These are phyloP conservation scores for Musa troglodytarum DNA, from an alignment of 176 grass and related monocot genomes.

Conservation along the genomic window DNA sequence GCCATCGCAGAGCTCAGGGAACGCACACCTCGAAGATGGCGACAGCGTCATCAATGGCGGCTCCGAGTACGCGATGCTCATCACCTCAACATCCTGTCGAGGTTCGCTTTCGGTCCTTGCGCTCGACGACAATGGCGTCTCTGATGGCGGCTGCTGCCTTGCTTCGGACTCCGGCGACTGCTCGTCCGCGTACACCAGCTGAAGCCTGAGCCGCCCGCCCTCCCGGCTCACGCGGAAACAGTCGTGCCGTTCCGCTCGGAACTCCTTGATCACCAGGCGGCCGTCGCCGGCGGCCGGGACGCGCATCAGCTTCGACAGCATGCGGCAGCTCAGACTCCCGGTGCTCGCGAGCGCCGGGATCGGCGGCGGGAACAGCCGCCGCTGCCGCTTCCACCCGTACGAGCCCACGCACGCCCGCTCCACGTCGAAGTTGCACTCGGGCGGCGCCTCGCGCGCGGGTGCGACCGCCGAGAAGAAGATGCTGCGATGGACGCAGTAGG, in stretches of 20 bases:
- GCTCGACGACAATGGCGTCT: too few species aligned
- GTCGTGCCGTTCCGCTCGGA: constrained; percentile 13
- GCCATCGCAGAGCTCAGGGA: too few species aligned
- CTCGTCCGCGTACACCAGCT: constrained; percentile 8
- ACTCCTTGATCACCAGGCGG: constrained; percentile 28
- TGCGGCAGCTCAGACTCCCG: background rate
- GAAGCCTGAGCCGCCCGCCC: constrained; percentile 24
- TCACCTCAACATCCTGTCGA: too few species aligned
- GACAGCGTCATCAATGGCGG: too few species aligned
- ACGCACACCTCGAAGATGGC: too few species aligned
- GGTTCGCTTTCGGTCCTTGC: too few species aligned
- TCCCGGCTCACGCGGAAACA: constrained; percentile 20
- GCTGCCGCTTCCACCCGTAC: background rate
- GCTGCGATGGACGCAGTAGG: too few species aligned
- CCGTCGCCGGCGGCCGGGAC: background rate
- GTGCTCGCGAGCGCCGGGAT: background rate
- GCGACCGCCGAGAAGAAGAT: too few species aligned
- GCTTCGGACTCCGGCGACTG: background rate
- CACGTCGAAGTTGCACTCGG: constrained; percentile 1
- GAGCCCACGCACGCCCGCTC: constrained; percentile 1
- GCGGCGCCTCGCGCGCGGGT: too few species aligned
- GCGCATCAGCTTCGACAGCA: background rate
- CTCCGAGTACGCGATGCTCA: too few species aligned
- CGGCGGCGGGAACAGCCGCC: background rate
- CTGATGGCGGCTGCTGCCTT: too few species aligned